phyloP scores from a whole-genome alignment of 345 rosid genomes.

The Psidium guajava region DNA sequence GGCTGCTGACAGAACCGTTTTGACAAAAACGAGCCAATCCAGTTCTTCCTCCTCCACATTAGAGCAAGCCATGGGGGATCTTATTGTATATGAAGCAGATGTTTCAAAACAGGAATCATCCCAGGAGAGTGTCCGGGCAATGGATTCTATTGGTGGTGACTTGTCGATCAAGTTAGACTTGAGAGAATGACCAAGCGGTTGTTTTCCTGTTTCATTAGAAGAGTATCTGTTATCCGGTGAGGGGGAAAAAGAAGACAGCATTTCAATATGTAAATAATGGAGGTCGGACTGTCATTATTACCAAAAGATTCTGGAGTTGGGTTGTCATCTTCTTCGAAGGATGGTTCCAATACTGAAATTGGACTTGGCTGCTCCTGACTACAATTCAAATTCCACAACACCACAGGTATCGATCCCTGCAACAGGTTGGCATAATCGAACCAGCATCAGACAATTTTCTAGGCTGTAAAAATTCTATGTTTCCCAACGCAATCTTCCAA shows the following conservation, averaged over 20 bases:
- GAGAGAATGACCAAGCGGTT: conserved; percentile 10
- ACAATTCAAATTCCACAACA: conserved; percentile 26
- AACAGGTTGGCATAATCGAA: conserved; percentile 4
- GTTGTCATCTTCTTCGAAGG: conserved; percentile 59
- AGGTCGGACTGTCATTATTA: not conserved
- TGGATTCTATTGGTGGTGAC: conserved; percentile 61
- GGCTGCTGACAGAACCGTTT: conserved; percentile 35
- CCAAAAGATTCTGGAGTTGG: conserved; percentile 25
- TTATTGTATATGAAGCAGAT: conserved; percentile 24
- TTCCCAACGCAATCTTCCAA: not conserved
- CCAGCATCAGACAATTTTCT: not conserved
- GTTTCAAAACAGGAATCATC: conserved; percentile 30
- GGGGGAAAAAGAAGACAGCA: not conserved
- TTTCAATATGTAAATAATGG: not conserved
- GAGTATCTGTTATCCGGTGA: not conserved
- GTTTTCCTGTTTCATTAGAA: conserved; percentile 27
- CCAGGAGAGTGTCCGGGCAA: conserved; percentile 52
- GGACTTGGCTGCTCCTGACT: conserved; percentile 97
- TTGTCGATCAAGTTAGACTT: conserved; percentile 72
- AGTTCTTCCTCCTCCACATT: conserved; percentile 6
- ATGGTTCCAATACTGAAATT: conserved; percentile 66
- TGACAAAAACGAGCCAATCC: conserved; percentile 53
- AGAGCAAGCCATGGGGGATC: conserved; percentile 14
- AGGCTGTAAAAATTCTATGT: not conserved
- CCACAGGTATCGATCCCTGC: conserved; percentile 43